Evolutionary conservation across 2,329 filamentous ascomycete species (phyloP).

Genomic region (Monilinia laxa): DNA sequence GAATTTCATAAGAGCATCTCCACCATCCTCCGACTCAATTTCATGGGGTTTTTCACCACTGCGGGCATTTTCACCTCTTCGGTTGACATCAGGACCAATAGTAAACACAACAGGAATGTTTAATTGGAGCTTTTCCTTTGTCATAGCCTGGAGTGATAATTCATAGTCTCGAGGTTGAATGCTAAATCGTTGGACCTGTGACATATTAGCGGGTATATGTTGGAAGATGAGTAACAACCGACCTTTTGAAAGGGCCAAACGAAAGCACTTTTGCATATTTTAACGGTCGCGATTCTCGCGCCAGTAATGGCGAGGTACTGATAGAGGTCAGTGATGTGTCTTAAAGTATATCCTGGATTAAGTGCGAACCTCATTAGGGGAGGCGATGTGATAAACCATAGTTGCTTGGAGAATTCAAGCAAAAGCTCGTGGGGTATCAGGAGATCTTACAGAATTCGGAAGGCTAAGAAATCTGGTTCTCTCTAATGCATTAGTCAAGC

Average conservation of each 20-base stretch:
- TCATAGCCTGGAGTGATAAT: conserved; percentile 85
- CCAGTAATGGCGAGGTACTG: conserved; percentile 88
- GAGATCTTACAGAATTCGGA: neutral
- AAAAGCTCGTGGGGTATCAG: neutral
- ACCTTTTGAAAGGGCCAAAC: conserved; percentile 69
- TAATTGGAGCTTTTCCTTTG: conserved; percentile 82
- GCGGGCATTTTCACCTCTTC: conserved; percentile 44
- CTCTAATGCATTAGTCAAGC: neutral
- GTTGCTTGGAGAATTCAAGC: neutral
- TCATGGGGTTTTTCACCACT: conserved; percentile 5
- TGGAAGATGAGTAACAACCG: conserved; percentile 26
- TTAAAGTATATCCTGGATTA: neutral
- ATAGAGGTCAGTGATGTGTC: conserved; percentile 66
- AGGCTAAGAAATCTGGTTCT: accelerated
- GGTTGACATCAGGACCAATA: conserved; percentile 74
- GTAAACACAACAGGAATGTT: conserved; percentile 82
- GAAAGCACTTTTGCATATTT: conserved; percentile 76
- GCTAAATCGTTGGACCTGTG: conserved; percentile 42
- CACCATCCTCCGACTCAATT: conserved; percentile 48
- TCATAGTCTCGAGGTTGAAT: conserved; percentile 79
- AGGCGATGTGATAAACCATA: conserved; percentile 1
- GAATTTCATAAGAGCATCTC: conserved; percentile 74
- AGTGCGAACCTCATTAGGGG: conserved; percentile 13
- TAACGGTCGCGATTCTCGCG: conserved; percentile 69
- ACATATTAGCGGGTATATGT: conserved; percentile 23